Evolutionary conservation across 2,329 filamentous ascomycete genomes (phyloP), one percentile per base, ranked within the genome.

Genomic region (Hypoxylon sp.): DNA sequence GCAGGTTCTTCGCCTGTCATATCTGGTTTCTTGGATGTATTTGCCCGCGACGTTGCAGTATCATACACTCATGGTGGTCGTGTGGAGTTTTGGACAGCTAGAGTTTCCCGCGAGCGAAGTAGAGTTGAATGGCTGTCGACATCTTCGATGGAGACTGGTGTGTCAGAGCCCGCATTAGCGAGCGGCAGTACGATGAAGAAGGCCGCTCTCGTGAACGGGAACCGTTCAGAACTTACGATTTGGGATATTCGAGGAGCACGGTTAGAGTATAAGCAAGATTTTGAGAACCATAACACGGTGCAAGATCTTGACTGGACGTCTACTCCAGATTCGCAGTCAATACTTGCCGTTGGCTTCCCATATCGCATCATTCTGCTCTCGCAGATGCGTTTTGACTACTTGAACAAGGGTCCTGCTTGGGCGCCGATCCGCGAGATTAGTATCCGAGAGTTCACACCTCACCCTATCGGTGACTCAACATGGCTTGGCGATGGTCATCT

Each of bases 261-360:
- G 67, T 84, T 97, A 4, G 94, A 97, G 76, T 93, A 92, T 73
- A 86, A 92, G 65, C 87, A 95, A 72, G 85, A 88, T 28, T 96
- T 93, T 68, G 85, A 90, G 68, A 84, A 85, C 11, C 85, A 91
- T 64, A 91, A 96, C 71, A 86, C 85, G 4, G 93, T 97, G 40
- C 89, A 91, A 67, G 94, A 97, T 77, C 85, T 97, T 11, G 93
- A 97, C 77, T 97, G 95, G 95, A 95, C 93, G 0, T 95, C 92
- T 2, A 97, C 94, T 0, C 93, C 93, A 0, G 93, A 97, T 76
- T 89, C 89, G 50, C 93, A 97, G 74, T 95, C 92, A 0, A 93
- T 97, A 58, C 82, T 97, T 18, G 93, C 94, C 0, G 92, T 97
- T n/a, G 93, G 94, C 0, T 97, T 97, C 74, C 90, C 91, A n/a